Evolutionary conservation across 225 moss, liverwort and hornwort species (phyloP).

Genomic region (Sphagnum tenellum): DNA sequence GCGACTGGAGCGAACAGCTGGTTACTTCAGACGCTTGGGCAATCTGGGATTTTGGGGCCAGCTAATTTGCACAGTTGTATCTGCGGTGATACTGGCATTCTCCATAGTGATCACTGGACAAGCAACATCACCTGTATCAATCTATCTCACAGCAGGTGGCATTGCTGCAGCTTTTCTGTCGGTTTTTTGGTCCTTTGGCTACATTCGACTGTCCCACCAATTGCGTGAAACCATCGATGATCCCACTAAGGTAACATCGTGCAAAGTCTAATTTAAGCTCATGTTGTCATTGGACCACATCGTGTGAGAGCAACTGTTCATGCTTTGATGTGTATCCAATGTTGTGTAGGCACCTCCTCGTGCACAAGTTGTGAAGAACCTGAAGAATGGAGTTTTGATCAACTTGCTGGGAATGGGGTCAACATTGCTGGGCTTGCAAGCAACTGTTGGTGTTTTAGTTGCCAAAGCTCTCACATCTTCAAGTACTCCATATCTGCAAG

Average conservation of each 20-base stretch:
- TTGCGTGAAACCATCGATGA: constrained; percentile 69
- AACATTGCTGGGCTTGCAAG: constrained; percentile 77
- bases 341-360: constrained; percentile 73
- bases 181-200: constrained; percentile 93
- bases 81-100: constrained; percentile 85
- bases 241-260: constrained; percentile 56
- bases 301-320: too few species aligned
- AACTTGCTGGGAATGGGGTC: constrained; percentile 83
- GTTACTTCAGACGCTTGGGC: constrained; percentile 82
- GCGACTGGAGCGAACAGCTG: constrained; percentile 89
- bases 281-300: not conserved
- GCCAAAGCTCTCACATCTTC: constrained; percentile 94
- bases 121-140: constrained; percentile 85
- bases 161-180: constrained; percentile 91
- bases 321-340: too few species aligned
- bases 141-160: constrained; percentile 84
- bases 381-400: constrained; percentile 84
- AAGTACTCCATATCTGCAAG: constrained; percentile 80
- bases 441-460: constrained; percentile 90
- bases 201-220: constrained; percentile 66
- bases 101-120: constrained; percentile 71
- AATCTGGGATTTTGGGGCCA: constrained; percentile 95
- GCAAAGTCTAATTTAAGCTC: not conserved
- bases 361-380: constrained; percentile 86
- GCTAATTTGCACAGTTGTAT: constrained; percentile 74